Base-by-base conservation (phyloP, 495 filamentous ascomycete genomes). In the Aspergillus egyptiacus region DNA sequence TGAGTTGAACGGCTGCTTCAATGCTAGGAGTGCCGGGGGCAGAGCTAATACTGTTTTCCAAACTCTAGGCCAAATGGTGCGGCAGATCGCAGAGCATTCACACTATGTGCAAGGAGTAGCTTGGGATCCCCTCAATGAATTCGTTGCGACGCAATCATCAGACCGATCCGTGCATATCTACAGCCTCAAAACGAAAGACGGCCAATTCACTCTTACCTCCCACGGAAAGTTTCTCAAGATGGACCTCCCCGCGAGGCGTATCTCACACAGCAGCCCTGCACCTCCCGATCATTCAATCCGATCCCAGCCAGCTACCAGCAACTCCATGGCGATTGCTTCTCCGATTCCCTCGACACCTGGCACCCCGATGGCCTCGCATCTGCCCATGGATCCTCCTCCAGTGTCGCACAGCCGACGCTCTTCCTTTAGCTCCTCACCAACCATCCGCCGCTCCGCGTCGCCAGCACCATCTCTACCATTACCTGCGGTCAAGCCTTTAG, bases 91-190 rank as follows among this genome's bases (percentile, higher is more conserved):
- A 33, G 93, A 99, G 63, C 93, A 99, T 70, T 96, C 91, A 58
- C 93, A 99, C 66, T 99, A 96, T 59, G 93, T 99, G 15, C 93
- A 99, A 70, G 93, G 93, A 28, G 93, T 99, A 14, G 90, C 94
- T 2, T 99, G 93, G 93, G 93, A 99, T 68, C 93, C 93, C 27
- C 70, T 95, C 23, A 99, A 99, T 65, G 93, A 99, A 72, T 99
- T 87, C 64, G 87, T 99, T 36, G 93, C 94, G 17, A 99, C 93
- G 17, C 93, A 99, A 63, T 97, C 93, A 2, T 99, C 93, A 1
- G 93, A 99, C 68, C 84, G 93, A 59, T 95, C 93, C 1, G 91
- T 96, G 15, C 93, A 99, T 67, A 91, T 99, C 54, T 97, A 97
- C 68, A 90, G 82, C 11, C 70, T 99, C 53, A 95, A 87, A 69